Percentiles rank a stretch among this genome's conserved stretches.
Conservation (phyloP, 2,329 filamentous ascomycete species). For the Stagonosporopsis rhizophila region DNA sequence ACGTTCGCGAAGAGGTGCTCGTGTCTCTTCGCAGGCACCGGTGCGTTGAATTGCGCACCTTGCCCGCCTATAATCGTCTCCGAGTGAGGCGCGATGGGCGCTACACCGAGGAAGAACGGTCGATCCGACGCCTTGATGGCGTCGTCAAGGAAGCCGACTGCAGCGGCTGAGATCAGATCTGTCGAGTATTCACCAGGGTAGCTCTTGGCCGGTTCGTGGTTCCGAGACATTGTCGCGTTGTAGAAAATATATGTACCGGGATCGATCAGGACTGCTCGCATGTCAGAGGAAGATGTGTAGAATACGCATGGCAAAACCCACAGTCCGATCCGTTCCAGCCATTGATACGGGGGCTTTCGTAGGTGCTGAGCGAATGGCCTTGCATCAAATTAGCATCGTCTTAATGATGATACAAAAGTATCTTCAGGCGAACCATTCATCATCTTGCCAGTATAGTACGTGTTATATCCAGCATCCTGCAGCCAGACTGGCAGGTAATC, state of each 20-base stretch:
- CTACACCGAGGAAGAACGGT: conserved; percentile 72
- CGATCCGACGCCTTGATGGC: conserved; percentile 58
- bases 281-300: neutral
- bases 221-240: conserved; percentile 69
- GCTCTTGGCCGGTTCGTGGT: conserved; percentile 62
- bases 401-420: too few species aligned
- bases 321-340: conserved; percentile 65
- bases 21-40: conserved; percentile 67
- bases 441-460: conserved; percentile 76
- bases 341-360: conserved; percentile 62
- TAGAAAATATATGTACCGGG: conserved; percentile 73
- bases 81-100: conserved; percentile 70
- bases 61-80: conserved; percentile 25
- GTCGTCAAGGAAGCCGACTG: conserved; percentile 67
- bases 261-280: conserved; percentile 58
- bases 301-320: conserved; percentile 20
- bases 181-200: conserved; percentile 63
- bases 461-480: conserved; percentile 72
- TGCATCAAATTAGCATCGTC: neutral
- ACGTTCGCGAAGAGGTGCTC: conserved; percentile 66
- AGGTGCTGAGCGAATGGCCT: conserved; percentile 66
- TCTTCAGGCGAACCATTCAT: conserved; percentile 58
- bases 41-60: conserved; percentile 55
- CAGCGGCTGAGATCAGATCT: conserved; percentile 67
- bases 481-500: conserved; percentile 75